Evolutionary conservation across 2,329 filamentous ascomycete genomes (phyloP), one percentile per base, ranked within the genome.

Genomic region (Alternaria consortialis): DNA sequence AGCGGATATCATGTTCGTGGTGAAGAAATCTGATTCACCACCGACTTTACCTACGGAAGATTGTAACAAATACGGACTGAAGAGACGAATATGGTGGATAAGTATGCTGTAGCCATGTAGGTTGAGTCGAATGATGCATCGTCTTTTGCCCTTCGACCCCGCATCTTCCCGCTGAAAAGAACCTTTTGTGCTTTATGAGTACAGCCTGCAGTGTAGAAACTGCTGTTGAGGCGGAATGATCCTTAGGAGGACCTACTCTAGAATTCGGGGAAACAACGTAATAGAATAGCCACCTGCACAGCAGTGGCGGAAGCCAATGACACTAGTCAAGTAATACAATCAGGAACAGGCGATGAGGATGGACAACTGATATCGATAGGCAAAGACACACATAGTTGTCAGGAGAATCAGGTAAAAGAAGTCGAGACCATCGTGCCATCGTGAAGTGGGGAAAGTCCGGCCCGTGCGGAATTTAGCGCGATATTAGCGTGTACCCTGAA

Each of bases 401-500:
- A 40, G 37, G 20, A 43, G 37, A 9, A 32, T 46, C 15, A 27
- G n/a, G 39, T 53, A n/a, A 23, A 32, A 23, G n/a, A 20, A 20
- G 32, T 42, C 34, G 23, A 56, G 44, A 39, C 15, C 36, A 47
- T 13, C 40, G 4, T 27, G 46, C 9, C 23, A 13, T 27, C 9
- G 23, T 23, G 36, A 40, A 29, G 56, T 53, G 46, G 46, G 15
- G 56, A 59, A 43, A 29, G 23, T 13, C 11, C 56, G 60, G 60
- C 25, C 52, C 47, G 56, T 47, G 52, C 60, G 17, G 17, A 4
- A 7, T 32, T 59, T 40, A 59, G 59, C 51, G 55, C 7, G 20
- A 9, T 4, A 4, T 15, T 55, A 52, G 56, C 56, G 44, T 48
- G 23, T 42, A 42, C 60, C 51, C 56, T 58, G 51, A 17, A 48